A percentile compares a stretch with the other conserved stretches of the same genome.
phyloP scores from a whole-genome alignment of 805 yeast genomes.

The Ogataea pignaliae region DNA sequence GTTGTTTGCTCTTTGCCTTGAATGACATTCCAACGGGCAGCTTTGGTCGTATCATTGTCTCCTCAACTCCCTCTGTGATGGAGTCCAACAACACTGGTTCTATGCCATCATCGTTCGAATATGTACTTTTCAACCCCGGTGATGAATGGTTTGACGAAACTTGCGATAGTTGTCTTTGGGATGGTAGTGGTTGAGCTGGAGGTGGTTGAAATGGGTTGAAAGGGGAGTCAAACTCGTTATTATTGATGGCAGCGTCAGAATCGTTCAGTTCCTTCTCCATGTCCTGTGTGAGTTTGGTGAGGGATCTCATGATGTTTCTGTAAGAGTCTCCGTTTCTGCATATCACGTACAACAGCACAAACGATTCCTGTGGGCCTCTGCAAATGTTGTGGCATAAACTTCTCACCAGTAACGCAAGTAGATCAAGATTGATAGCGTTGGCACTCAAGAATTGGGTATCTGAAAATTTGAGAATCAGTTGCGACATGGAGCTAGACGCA shows the following conservation, averaged over 20 bases:
- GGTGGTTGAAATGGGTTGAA: conserved; percentile 2
- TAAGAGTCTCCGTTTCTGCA: conserved; percentile 37
- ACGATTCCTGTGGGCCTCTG: conserved; percentile 47
- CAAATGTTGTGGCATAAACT: conserved; percentile 49
- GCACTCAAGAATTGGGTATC: conserved; percentile 32
- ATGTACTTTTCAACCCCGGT: conserved; percentile 5
- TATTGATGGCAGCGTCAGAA: neutral
- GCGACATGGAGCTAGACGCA: conserved; percentile 43
- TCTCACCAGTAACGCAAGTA: conserved; percentile 55
- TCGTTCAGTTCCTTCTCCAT: conserved; percentile 12
- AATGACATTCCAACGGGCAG: conserved; percentile 59
- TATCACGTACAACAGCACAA: conserved; percentile 50
- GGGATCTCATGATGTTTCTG: conserved; percentile 32
- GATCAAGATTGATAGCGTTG: conserved; percentile 45
- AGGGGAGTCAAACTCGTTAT: neutral
- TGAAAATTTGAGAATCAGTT: conserved; percentile 38
- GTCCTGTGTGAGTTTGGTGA: conserved; percentile 27
- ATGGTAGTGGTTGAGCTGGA: neutral
- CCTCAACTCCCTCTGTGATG: conserved; percentile 19
- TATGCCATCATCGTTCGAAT: conserved; percentile 12
- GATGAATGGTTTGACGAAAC: conserved; percentile 9
- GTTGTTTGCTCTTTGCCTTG: conserved; percentile 50
- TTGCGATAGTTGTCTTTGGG: conserved; percentile 6
- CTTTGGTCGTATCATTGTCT: conserved; percentile 41
- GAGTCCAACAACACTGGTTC: conserved; percentile 11